phyloP scores from a whole-genome alignment of 73 alveolate genomes.

The Effrenium voratum region DNA sequence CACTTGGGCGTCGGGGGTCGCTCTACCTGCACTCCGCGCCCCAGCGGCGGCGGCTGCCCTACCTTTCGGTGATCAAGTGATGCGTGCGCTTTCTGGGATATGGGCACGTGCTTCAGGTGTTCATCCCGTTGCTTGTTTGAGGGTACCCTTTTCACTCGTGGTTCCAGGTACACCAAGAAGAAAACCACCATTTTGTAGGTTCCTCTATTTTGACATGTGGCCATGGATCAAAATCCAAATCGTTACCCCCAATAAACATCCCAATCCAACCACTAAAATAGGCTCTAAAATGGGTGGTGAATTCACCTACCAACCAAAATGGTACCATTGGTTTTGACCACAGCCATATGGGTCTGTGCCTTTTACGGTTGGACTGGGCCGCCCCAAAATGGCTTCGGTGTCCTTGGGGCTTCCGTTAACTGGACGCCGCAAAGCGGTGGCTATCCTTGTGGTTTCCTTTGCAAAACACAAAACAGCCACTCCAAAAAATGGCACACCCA shows the following conservation, averaged over 20 bases:
- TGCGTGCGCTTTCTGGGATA: not conserved
- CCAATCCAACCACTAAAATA: too few relatives aligned
- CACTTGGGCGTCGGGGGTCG: slow-evolving; percentile 61
- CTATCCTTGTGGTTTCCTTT: too few relatives aligned
- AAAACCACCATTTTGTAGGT: not conserved
- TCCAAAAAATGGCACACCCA: too few relatives aligned
- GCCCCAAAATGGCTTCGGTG: too few relatives aligned
- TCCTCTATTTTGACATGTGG: not conserved
- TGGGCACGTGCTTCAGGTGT: not conserved
- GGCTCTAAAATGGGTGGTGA: too few relatives aligned
- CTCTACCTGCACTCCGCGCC: slow-evolving; percentile 40
- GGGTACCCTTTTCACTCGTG: not conserved
- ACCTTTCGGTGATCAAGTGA: not conserved
- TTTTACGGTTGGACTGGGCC: too few relatives aligned
- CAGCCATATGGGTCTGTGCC: too few relatives aligned
- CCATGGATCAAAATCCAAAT: not conserved
- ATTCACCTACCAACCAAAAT: too few relatives aligned
- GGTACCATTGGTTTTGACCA: too few relatives aligned
- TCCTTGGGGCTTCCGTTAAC: too few relatives aligned
- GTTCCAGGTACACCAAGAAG: not conserved
- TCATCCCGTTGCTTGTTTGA: not conserved
- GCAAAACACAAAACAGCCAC: too few relatives aligned
- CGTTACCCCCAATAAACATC: not conserved
- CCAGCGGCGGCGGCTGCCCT: slow-evolving; percentile 64
- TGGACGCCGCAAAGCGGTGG: too few relatives aligned